A percentile compares a stretch with the other conserved stretches of the same genome.
Evolutionary conservation across 495 filamentous ascomycete genomes (phyloP).

Genomic region (Cercophora scortea): DNA sequence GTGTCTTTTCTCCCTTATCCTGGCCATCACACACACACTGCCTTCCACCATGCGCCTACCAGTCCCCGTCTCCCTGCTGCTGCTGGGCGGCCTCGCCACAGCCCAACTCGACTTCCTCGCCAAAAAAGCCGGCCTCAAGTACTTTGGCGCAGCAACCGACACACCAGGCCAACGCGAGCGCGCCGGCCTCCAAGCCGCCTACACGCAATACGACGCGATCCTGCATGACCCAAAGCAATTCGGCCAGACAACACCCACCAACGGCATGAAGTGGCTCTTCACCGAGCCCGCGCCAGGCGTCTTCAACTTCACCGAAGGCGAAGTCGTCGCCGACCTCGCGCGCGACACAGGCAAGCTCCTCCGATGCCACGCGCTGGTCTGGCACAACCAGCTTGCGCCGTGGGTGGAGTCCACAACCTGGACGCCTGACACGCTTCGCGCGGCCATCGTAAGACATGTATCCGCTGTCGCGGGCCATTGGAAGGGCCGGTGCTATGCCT

Average conservation of each 20-base stretch:
- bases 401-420: slow-evolving; percentile 48
- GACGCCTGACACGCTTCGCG: slow-evolving; percentile 43
- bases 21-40: too few species aligned
- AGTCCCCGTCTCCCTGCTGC: not conserved
- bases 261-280: slow-evolving; percentile 49
- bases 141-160: slow-evolving; percentile 45
- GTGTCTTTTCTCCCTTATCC: too few species aligned
- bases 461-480: slow-evolving; percentile 44
- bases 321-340: slow-evolving; percentile 41
- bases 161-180: slow-evolving; percentile 32
- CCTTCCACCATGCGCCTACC: not conserved
- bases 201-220: slow-evolving; percentile 27
- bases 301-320: slow-evolving; percentile 49
- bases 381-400: slow-evolving; percentile 51
- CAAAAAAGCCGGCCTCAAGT: slow-evolving; percentile 33
- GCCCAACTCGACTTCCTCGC: slow-evolving; percentile 32
- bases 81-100: slow-evolving; percentile 6
- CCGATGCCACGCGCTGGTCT: slow-evolving; percentile 53
- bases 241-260: slow-evolving; percentile 45
- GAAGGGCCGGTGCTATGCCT: slow-evolving; percentile 46
- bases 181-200: slow-evolving; percentile 13
- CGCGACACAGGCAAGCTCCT: slow-evolving; percentile 40
- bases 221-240: slow-evolving; percentile 39
- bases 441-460: slow-evolving; percentile 48
- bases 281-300: slow-evolving; percentile 37